Conservation (phyloP, 306 rosid genomes). For the Prunus armeniaca region DNA sequence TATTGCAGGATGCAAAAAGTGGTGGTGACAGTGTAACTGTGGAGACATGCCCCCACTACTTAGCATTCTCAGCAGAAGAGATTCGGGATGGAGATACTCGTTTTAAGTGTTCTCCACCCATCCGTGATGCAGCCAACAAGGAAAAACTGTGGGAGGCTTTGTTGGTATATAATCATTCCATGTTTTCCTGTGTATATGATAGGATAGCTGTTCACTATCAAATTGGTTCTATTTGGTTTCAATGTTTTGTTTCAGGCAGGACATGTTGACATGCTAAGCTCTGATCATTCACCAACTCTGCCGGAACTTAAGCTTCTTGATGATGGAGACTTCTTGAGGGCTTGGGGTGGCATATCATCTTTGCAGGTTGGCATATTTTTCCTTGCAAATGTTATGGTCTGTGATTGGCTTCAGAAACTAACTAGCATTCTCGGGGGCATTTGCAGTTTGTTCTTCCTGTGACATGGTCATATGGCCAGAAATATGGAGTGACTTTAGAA, state of each 20-base stretch:
- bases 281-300: conserved; percentile 91
- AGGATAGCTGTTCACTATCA: not conserved
- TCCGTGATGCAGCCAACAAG: conserved; percentile 68
- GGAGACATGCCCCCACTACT: conserved; percentile 90
- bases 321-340: conserved; percentile 80
- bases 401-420: conserved; percentile 11
- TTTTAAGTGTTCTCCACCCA: conserved; percentile 92
- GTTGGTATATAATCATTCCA: conserved; percentile 39
- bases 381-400: not conserved
- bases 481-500: conserved; percentile 73
- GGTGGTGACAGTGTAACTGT: conserved; percentile 78
- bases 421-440: conserved; percentile 20
- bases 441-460: conserved; percentile 81
- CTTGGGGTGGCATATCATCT: conserved; percentile 96
- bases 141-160: conserved; percentile 82
- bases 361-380: conserved; percentile 58
- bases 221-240: conserved; percentile 1
- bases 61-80: conserved; percentile 81
- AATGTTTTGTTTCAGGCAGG: conserved; percentile 57
- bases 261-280: conserved; percentile 70
- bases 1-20: conserved; percentile 69
- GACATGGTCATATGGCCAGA: conserved; percentile 78
- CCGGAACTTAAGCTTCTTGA: conserved; percentile 84
- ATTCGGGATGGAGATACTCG: conserved; percentile 80
- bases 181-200: not conserved